Conservation (phyloP, 495 filamentous ascomycete species). For the Parmelia sp. region DNA sequence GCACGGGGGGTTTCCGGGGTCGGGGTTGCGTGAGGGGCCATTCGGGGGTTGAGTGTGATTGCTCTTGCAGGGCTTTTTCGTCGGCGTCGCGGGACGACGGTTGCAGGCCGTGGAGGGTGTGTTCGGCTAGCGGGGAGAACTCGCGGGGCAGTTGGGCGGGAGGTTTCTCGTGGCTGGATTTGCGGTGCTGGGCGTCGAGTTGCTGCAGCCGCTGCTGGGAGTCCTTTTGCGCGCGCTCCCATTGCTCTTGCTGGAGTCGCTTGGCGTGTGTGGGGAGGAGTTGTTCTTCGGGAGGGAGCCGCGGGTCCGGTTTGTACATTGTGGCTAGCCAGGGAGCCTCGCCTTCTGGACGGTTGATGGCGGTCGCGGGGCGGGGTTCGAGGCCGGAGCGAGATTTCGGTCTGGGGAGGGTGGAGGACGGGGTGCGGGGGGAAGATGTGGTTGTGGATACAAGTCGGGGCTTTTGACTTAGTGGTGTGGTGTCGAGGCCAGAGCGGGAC, state of each 20-base stretch:
- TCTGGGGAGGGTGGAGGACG: constrained; percentile 56
- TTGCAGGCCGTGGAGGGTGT: constrained; percentile 20
- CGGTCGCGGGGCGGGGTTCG: constrained; percentile 51
- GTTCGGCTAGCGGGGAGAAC: constrained; percentile 19
- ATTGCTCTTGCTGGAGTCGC: constrained; percentile 86
- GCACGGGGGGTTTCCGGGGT: not conserved
- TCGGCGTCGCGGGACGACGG: constrained; percentile 12
- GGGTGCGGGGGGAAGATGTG: constrained; percentile 54
- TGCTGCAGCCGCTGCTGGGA: constrained; percentile 8
- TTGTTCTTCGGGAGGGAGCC: constrained; percentile 90
- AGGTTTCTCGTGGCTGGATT: constrained; percentile 2
- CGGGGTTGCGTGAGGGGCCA: constrained; percentile 11
- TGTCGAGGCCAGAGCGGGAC: not conserved
- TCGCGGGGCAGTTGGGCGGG: constrained; percentile 1
- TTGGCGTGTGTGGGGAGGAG: constrained; percentile 90
- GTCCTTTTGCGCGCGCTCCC: constrained; percentile 58
- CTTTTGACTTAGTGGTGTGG: not conserved
- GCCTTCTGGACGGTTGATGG: constrained; percentile 76
- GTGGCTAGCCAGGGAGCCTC: constrained; percentile 92
- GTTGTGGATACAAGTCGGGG: constrained; percentile 28
- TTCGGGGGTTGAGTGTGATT: constrained; percentile 6
- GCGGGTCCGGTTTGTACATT: constrained; percentile 93
- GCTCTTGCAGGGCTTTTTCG: constrained; percentile 10
- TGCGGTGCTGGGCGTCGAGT: not conserved
- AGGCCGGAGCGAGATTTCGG: constrained; percentile 58